phyloP scores from a whole-genome alignment of 2,329 filamentous ascomycete genomes.

The Herpotrichia juniperi region DNA sequence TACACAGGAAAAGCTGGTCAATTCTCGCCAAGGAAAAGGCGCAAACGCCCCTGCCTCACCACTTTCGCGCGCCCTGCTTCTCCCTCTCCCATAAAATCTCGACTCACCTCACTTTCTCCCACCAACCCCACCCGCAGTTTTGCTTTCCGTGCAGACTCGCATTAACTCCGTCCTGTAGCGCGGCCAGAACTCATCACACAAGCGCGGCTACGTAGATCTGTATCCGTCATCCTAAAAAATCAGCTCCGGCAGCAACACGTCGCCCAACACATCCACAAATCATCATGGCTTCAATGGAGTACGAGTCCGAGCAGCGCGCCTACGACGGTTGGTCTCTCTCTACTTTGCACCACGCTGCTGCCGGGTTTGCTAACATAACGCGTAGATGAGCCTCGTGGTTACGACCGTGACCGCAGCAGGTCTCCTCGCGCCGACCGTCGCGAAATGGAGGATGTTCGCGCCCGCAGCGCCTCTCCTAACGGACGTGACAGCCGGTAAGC shows the following conservation, averaged over 20 bases:
- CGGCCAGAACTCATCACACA: slow-evolving; percentile 31
- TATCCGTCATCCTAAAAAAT: slow-evolving; percentile 25
- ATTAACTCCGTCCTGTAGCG: slow-evolving; percentile 15
- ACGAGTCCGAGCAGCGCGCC: slow-evolving; percentile 68
- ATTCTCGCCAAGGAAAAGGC: neutral
- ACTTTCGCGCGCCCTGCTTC: slow-evolving; percentile 1
- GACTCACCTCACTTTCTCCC: neutral
- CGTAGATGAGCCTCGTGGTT: slow-evolving; percentile 64
- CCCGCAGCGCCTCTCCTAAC: slow-evolving; percentile 69
- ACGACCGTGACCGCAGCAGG: slow-evolving; percentile 70
- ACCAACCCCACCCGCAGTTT: neutral
- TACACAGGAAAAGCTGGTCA: neutral
- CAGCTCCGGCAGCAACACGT: slow-evolving; percentile 21
- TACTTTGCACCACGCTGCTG: slow-evolving; percentile 11
- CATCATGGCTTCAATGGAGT: slow-evolving; percentile 63
- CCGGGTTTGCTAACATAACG: slow-evolving; percentile 26
- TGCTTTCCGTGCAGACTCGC: slow-evolving; percentile 1
- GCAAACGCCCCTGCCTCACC: slow-evolving; percentile 1
- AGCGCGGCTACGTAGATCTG: slow-evolving; percentile 39
- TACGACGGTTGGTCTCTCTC: slow-evolving; percentile 65
- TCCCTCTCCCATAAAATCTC: neutral
- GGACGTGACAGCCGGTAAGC: slow-evolving; percentile 56
- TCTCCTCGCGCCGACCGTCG: slow-evolving; percentile 63
- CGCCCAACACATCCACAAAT: slow-evolving; percentile 25
- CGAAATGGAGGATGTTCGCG: slow-evolving; percentile 60